phyloP scores from a whole-genome alignment of 1,139 yeast species.

The Ogataea hybrid region DNA sequence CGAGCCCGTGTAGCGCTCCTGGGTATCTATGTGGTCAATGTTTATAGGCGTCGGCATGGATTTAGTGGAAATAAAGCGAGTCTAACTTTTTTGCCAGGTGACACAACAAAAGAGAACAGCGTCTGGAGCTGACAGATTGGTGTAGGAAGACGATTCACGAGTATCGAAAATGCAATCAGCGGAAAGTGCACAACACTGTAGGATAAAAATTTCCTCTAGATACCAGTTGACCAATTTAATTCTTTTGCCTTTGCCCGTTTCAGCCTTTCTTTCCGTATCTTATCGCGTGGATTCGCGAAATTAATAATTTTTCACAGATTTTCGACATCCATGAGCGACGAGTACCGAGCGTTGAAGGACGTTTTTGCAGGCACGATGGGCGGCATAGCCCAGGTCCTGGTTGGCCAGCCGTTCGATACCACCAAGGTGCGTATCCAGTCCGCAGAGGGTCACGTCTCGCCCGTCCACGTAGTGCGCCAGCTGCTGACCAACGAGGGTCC shows the following conservation, averaged over 20 bases:
- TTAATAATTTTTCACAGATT: conserved; percentile 5
- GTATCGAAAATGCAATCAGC: no score
- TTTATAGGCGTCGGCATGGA: conserved; percentile 11
- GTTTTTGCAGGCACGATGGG: conserved; percentile 90
- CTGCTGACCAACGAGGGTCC: conserved; percentile 72
- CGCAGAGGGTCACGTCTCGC: conserved; percentile 71
- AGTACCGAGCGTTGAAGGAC: conserved; percentile 69
- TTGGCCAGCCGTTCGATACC: conserved; percentile 97
- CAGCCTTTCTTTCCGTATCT: conserved; percentile 1
- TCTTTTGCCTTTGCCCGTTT: not conserved
- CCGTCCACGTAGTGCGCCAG: conserved; percentile 72
- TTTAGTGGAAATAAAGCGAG: conserved; percentile 7
- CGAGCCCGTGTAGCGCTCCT: not conserved
- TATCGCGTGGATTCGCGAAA: conserved; percentile 2
- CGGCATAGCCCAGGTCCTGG: conserved; percentile 89
- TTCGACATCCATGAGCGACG: conserved; percentile 23
- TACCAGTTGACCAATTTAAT: not conserved
- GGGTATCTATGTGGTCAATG: not conserved
- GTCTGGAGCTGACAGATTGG: no score
- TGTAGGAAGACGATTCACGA: no score
- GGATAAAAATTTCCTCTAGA: no score
- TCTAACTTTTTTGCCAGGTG: not conserved
- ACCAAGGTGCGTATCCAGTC: conserved; percentile 90
- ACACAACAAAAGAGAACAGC: not conserved
- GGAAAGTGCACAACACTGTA: no score